These are phyloP conservation scores for Naganishia albida DNA, from an alignment of 1,284 basidiomycete genomes.

Conservation along the genomic window DNA sequence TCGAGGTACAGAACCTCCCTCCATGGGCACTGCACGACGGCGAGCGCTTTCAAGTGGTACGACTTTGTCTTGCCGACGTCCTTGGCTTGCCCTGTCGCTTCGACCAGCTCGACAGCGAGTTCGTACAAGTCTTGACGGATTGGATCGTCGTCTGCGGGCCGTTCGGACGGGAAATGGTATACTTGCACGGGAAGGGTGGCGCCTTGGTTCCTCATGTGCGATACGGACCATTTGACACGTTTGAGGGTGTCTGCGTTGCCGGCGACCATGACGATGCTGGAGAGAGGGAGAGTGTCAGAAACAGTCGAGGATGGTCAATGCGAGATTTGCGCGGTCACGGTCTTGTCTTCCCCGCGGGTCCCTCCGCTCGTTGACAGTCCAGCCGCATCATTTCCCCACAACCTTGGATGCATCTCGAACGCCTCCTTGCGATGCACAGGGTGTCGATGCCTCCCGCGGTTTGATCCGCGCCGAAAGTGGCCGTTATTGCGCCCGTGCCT, in stretches of 20 bases:
- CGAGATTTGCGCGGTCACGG: too few species aligned
- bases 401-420: too few species aligned
- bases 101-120: slow-evolving; percentile 51
- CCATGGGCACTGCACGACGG: slow-evolving; percentile 55
- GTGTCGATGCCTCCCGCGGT: too few species aligned
- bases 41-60: slow-evolving; percentile 57
- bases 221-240: slow-evolving; percentile 53
- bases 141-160: slow-evolving; percentile 46
- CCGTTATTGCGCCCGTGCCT: too few species aligned
- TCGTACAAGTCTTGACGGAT: slow-evolving; percentile 46
- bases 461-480: too few species aligned
- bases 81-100: slow-evolving; percentile 48
- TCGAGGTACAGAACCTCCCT: slow-evolving; percentile 57
- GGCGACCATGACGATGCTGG: slow-evolving; percentile 57
- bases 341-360: too few species aligned
- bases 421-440: too few species aligned
- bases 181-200: slow-evolving; percentile 53
- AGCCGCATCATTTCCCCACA: too few species aligned
- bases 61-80: slow-evolving; percentile 50
- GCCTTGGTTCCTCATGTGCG: slow-evolving; percentile 50
- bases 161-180: slow-evolving; percentile 51
- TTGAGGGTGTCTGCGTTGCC: slow-evolving; percentile 57
- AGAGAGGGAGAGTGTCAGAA: background rate
- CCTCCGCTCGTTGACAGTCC: too few species aligned
- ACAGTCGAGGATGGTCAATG: too few species aligned